These are phyloP conservation scores for Nitzschia putrida DNA, from an alignment of 108 stramenopile genomes.

Conservation along the genomic window DNA sequence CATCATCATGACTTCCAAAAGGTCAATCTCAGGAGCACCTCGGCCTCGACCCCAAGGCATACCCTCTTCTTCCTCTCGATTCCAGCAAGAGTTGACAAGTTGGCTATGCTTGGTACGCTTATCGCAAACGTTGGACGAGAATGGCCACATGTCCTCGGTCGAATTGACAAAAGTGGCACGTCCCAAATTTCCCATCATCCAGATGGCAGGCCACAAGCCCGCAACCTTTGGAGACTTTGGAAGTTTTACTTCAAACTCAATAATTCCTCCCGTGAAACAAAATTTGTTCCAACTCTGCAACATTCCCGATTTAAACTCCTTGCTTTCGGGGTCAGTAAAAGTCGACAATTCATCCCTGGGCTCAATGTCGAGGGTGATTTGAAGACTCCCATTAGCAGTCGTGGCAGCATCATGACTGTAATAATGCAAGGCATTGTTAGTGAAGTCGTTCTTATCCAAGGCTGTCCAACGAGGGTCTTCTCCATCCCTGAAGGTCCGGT, in stretches of 20 bases:
- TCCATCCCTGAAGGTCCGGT: slow-evolving; percentile 88
- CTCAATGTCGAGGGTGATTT: slow-evolving; percentile 2
- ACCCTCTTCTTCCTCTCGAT: slow-evolving; percentile 59
- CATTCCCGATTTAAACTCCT: slow-evolving; percentile 77
- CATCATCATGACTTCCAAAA: slow-evolving; percentile 85
- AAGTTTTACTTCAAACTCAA: slow-evolving; percentile 77
- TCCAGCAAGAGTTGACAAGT: slow-evolving; percentile 70
- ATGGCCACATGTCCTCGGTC: slow-evolving; percentile 85
- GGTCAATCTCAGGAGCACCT: slow-evolving; percentile 87
- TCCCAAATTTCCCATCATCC: slow-evolving; percentile 86
- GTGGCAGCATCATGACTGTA: slow-evolving; percentile 74
- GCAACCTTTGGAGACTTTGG: slow-evolving; percentile 67
- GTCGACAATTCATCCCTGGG: slow-evolving; percentile 9
- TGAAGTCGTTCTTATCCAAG: slow-evolving; percentile 97
- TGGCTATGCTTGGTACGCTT: slow-evolving; percentile 54
- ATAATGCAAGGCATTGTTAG: slow-evolving; percentile 93
- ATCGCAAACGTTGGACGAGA: slow-evolving; percentile 76
- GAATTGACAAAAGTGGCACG: slow-evolving; percentile 81
- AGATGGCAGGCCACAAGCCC: slow-evolving; percentile 90
- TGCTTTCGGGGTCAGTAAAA: slow-evolving; percentile 15
- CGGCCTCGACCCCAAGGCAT: slow-evolving; percentile 63
- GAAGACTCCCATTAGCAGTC: slow-evolving; percentile 28
- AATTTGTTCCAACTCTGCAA: slow-evolving; percentile 92
- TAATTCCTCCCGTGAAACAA: slow-evolving; percentile 81
- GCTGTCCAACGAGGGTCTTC: slow-evolving; percentile 95